These are phyloP conservation scores for Salix koriyanagi DNA, from an alignment of 345 rosid genomes.

Conservation along the genomic window DNA sequence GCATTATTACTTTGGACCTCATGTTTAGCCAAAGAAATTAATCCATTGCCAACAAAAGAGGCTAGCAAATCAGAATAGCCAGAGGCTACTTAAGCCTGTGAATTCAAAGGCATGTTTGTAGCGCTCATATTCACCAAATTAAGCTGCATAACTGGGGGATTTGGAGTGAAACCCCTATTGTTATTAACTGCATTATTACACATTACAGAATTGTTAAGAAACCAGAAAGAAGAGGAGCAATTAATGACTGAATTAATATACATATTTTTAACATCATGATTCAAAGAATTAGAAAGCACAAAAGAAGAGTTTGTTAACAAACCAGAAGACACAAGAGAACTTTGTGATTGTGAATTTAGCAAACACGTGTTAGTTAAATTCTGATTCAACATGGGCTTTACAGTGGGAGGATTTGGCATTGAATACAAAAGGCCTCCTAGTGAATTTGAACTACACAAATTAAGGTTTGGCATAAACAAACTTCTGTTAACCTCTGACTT, in stretches of 20 bases:
- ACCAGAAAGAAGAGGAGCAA: neutral
- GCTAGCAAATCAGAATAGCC: neutral
- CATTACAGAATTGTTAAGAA: neutral
- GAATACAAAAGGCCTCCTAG: neutral
- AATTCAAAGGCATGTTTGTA: neutral
- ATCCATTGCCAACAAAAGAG: neutral
- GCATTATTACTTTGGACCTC: no score
- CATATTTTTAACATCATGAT: neutral
- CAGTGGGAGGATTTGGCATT: neutral
- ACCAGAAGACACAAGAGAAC: neutral
- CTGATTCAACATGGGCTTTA: neutral
- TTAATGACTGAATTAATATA: neutral
- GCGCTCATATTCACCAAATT: neutral
- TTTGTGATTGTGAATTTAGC: neutral
- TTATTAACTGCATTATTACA: neutral
- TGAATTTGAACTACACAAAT: neutral
- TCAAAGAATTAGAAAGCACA: neutral
- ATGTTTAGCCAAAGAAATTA: neutral
- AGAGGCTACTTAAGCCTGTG: neutral
- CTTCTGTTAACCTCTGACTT: neutral
- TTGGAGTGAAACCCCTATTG: neutral
- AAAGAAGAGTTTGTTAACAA: neutral
- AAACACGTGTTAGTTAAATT: neutral
- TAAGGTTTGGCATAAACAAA: neutral
- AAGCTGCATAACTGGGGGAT: neutral